Evolutionary conservation across 805 yeast genomes (phyloP).

Genomic region (Cyberlindnera xylosilytica): DNA sequence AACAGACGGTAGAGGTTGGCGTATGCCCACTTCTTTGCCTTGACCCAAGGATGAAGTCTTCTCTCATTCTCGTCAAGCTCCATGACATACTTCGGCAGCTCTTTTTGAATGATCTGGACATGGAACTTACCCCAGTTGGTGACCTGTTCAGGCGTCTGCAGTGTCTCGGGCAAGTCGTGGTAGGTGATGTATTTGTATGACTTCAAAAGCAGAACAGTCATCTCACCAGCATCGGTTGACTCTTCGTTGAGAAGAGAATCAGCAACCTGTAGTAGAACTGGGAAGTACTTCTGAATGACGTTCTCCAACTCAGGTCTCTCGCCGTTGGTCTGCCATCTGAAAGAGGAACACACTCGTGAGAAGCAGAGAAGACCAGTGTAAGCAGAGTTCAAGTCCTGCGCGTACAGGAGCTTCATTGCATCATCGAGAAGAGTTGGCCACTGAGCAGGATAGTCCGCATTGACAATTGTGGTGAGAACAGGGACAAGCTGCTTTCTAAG

Average conservation of each 20-base stretch:
- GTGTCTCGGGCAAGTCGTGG: constrained; percentile 64
- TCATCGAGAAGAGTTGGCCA: constrained; percentile 55
- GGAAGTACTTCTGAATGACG: constrained; percentile 56
- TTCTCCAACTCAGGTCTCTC: constrained; percentile 51
- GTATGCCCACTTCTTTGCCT: constrained; percentile 84
- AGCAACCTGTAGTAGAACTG: constrained; percentile 64
- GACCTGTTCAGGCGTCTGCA: constrained; percentile 52
- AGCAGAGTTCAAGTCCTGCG: constrained; percentile 40
- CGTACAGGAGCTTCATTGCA: constrained; percentile 43
- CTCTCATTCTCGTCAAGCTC: constrained; percentile 52
- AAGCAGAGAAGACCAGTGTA: constrained; percentile 71
- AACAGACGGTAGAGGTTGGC: constrained; percentile 73
- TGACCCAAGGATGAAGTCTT: constrained; percentile 58
- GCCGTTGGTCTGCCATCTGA: constrained; percentile 66
- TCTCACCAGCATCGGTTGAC: constrained; percentile 56
- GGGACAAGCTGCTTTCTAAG: constrained; percentile 45
- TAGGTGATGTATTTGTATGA: constrained; percentile 74
- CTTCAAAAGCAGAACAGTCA: constrained; percentile 71
- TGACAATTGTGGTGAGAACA: constrained; percentile 49
- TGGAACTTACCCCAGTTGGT: constrained; percentile 77
- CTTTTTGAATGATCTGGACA: constrained; percentile 58
- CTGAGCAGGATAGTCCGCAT: constrained; percentile 44
- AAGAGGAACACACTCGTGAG: constrained; percentile 64
- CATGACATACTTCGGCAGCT: constrained; percentile 51
- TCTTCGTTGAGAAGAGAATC: constrained; percentile 44